Conservation (phyloP, 2,329 filamentous ascomycete genomes). For the Fusarium piperis region DNA sequence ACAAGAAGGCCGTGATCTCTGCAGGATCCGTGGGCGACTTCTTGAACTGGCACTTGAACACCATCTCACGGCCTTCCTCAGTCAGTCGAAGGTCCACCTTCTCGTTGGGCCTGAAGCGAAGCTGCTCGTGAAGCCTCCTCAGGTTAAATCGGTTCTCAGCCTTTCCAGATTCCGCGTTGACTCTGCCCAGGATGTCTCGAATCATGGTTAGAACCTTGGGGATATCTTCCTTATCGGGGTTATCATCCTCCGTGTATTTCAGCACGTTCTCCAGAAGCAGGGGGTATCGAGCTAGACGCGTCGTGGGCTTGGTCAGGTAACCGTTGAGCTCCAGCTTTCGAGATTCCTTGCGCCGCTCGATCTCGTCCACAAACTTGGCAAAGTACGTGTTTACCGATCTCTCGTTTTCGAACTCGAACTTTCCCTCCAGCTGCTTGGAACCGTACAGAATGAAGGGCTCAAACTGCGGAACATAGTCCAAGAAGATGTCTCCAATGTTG, state of each 20-base stretch:
- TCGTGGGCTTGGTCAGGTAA: conserved; percentile 97
- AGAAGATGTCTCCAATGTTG: conserved; percentile 92
- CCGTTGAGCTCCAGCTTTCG: conserved; percentile 97
- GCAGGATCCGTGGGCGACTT: conserved; percentile 88
- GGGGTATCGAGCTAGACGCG: conserved; percentile 91
- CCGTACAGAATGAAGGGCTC: conserved; percentile 97
- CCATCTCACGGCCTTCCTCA: conserved; percentile 89
- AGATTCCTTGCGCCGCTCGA: conserved; percentile 94
- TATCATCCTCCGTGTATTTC: conserved; percentile 91
- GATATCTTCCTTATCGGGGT: conserved; percentile 89
- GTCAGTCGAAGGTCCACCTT: conserved; percentile 94
- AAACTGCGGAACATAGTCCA: conserved; percentile 91
- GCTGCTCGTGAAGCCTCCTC: conserved; percentile 87
- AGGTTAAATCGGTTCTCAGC: conserved; percentile 98
- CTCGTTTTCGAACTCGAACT: conserved; percentile 98
- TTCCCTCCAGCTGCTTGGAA: conserved; percentile 93
- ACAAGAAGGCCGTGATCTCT: conserved; percentile 94
- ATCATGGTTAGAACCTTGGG: conserved; percentile 89
- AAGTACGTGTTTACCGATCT: conserved; percentile 87
- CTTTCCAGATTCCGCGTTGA: conserved; percentile 96
- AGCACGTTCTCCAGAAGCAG: conserved; percentile 89
- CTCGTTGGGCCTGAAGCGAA: conserved; percentile 90
- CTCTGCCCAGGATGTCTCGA: conserved; percentile 83
- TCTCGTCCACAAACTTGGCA: conserved; percentile 92
- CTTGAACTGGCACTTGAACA: conserved; percentile 95